Evolutionary conservation across 768 basidiomycete genomes (phyloP).

Genomic region (Lactarius psammicola): DNA sequence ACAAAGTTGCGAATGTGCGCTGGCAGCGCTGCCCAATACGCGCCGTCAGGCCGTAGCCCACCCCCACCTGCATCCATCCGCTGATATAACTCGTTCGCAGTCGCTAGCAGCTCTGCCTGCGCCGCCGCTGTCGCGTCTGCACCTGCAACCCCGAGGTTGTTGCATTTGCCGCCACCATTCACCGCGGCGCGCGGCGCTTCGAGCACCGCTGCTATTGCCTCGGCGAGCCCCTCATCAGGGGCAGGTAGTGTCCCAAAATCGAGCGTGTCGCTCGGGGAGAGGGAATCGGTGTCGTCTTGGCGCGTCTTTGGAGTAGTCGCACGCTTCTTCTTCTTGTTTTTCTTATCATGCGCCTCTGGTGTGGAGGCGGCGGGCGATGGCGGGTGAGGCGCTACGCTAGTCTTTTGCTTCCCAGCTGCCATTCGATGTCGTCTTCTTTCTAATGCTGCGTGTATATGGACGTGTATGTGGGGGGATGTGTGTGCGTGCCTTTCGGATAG

Average conservation of each 20-base stretch:
- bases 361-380: background rate
- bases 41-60: constrained; percentile 48
- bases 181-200: constrained; percentile 19
- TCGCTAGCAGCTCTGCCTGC: constrained; percentile 45
- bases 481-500: constrained; percentile 3
- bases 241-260: constrained; percentile 24
- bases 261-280: constrained; percentile 22
- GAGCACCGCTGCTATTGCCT: constrained; percentile 28
- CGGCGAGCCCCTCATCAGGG: constrained; percentile 27
- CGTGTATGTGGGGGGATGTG: background rate
- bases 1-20: constrained; percentile 69
- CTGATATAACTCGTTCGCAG: constrained; percentile 52
- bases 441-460: background rate
- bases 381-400: constrained; percentile 1
- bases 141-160: constrained; percentile 12
- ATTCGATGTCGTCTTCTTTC: constrained; percentile 8
- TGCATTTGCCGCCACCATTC: constrained; percentile 3
- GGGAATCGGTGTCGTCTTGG: constrained; percentile 20
- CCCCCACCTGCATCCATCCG: constrained; percentile 30
- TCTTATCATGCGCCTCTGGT: constrained; percentile 12
- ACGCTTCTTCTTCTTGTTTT: constrained; percentile 25
- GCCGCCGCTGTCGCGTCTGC: constrained; percentile 28
- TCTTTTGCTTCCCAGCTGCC: constrained; percentile 25
- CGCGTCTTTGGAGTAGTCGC: constrained; percentile 7
- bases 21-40: constrained; percentile 69